phyloP scores from a whole-genome alignment of 257 asterid genomes.

The Lycium ferocissimum region DNA sequence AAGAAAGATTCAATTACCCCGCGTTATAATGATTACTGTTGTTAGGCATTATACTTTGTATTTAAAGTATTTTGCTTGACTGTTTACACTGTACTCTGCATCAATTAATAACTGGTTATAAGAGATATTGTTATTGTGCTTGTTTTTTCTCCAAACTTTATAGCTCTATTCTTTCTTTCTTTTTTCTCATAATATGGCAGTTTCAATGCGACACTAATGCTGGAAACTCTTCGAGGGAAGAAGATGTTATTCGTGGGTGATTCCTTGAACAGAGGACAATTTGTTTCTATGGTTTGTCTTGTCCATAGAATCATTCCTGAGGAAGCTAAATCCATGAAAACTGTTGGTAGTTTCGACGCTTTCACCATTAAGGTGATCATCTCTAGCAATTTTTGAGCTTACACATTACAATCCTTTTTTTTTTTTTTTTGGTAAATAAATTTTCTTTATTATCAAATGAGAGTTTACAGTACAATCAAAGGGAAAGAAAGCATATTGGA shows the following conservation, averaged over 20 bases:
- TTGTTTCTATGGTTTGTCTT: conserved; percentile 74
- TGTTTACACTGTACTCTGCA: too few species aligned
- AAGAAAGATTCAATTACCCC: too few species aligned
- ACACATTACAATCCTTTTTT: not conserved
- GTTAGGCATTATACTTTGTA: too few species aligned
- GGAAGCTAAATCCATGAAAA: conserved; percentile 61
- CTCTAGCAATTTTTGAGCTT: conserved; percentile 1
- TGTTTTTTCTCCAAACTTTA: too few species aligned
- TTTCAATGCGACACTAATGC: conserved; percentile 73
- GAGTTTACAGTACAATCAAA: too few species aligned
- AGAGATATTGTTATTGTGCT: not conserved
- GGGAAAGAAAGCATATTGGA: too few species aligned
- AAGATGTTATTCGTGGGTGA: conserved; percentile 83
- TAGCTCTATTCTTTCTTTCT: too few species aligned
- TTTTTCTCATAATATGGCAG: conserved; percentile 38
- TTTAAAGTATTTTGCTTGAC: too few species aligned
- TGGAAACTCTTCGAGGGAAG: conserved; percentile 75
- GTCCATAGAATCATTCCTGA: conserved; percentile 60
- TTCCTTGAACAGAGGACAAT: conserved; percentile 78
- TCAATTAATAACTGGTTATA: too few species aligned
- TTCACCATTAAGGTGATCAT: conserved; percentile 19
- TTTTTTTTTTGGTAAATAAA: too few species aligned
- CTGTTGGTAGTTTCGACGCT: not conserved
- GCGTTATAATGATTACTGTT: too few species aligned
- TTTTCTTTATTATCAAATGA: too few species aligned